Conservation (phyloP, 345 rosid genomes). For the Ricinus communis region DNA sequence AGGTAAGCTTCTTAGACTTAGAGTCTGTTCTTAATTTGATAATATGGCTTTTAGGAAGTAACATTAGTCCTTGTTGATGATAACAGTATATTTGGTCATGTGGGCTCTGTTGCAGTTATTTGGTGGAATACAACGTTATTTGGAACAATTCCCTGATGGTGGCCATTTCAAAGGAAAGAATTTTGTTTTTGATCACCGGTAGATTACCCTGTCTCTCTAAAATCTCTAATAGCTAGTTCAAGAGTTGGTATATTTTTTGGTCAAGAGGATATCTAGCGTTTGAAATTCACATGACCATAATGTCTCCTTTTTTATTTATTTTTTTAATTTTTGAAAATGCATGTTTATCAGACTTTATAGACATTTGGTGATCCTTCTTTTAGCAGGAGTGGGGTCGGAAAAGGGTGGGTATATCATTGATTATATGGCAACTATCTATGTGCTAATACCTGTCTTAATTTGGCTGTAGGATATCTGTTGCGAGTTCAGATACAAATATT, state of each 20-base stretch:
- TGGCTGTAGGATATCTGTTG: conserved; percentile 75
- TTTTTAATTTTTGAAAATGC: too few species aligned
- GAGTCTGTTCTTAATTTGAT: neutral
- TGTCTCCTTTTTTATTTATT: neutral
- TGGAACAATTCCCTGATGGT: conserved; percentile 88
- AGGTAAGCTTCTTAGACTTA: conserved; percentile 45
- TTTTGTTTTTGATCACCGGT: conserved; percentile 96
- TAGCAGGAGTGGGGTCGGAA: too few species aligned
- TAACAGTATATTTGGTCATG: conserved; percentile 7
- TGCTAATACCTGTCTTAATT: conserved; percentile 8
- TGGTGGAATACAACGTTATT: conserved; percentile 94
- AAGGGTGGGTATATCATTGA: neutral
- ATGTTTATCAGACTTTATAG: neutral
- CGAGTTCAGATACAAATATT: conserved; percentile 60
- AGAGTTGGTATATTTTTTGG: neutral
- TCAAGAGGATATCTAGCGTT: neutral
- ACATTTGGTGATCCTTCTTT: too few species aligned
- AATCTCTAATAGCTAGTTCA: neutral
- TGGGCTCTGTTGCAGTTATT: conserved; percentile 57
- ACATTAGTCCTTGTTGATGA: conserved; percentile 9
- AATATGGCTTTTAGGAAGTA: conserved; percentile 8
- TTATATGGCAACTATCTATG: neutral
- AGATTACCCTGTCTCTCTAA: conserved; percentile 18
- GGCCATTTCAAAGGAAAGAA: conserved; percentile 92
- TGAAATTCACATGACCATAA: neutral